Percentiles rank a stretch among this genome's conserved stretches.
These are phyloP conservation scores for Cordyceps cicadae DNA, from an alignment of 2,329 filamentous ascomycete genomes.

Conservation along the genomic window DNA sequence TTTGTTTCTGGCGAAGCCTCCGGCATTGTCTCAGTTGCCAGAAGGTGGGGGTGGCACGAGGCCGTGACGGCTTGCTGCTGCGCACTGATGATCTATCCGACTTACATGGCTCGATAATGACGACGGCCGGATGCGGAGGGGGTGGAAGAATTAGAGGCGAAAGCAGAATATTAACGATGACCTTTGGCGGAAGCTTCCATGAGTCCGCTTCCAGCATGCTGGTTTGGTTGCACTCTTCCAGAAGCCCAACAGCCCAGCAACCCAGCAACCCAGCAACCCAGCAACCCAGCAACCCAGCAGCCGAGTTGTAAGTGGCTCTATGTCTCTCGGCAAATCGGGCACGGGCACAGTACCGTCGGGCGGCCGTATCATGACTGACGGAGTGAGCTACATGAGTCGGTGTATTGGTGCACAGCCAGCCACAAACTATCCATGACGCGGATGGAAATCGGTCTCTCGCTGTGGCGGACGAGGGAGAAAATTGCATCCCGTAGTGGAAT, in stretches of 20 bases:
- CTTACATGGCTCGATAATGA: background rate
- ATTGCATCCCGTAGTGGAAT: no score
- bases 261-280: background rate
- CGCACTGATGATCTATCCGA: no score
- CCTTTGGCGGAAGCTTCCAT: background rate
- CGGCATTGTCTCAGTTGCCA: no score
- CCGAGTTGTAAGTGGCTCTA: background rate
- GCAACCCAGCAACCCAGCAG: no score
- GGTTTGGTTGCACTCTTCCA: no score
- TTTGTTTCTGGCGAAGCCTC: no score
- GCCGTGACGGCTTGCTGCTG: no score
- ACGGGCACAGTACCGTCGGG: background rate
- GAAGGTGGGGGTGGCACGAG: no score
- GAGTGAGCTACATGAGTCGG: background rate
- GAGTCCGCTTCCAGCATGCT: background rate
- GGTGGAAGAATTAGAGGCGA: background rate
- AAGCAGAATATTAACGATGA: background rate
- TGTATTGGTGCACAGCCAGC: no score
- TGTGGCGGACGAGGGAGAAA: no score
- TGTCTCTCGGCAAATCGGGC: background rate
- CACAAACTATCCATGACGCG: no score
- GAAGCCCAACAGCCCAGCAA: background rate
- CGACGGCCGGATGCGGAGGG: background rate
- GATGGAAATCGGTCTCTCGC: no score
- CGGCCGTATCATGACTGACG: background rate